phyloP scores from a whole-genome alignment of 1,139 yeast species.

The Geotrichum carabidarum region DNA sequence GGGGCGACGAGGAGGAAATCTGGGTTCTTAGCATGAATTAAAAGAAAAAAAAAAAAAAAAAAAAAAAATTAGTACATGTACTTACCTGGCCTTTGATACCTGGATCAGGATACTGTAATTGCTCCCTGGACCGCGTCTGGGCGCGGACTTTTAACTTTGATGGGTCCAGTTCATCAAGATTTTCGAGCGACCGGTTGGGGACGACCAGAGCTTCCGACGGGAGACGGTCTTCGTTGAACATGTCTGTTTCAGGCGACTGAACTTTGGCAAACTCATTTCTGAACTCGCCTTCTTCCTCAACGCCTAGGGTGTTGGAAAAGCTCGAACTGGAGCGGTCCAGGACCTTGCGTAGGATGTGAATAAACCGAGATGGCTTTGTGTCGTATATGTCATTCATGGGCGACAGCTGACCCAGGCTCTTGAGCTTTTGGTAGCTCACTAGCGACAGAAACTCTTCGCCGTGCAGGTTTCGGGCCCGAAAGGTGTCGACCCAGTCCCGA shows the following conservation, averaged over 20 bases:
- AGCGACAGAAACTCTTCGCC: slow-evolving; percentile 65
- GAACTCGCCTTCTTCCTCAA: slow-evolving; percentile 11
- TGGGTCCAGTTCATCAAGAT: slow-evolving; percentile 13
- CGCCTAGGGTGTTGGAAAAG: slow-evolving; percentile 16
- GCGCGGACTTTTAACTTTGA: slow-evolving; percentile 8
- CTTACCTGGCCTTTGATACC: slow-evolving; percentile 1
- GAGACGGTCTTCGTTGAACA: not conserved
- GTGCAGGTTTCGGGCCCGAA: slow-evolving; percentile 52
- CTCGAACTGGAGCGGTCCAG: slow-evolving; percentile 37
- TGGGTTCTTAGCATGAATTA: not conserved
- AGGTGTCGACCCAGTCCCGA: slow-evolving; percentile 63
- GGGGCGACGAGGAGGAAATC: slow-evolving; percentile 42
- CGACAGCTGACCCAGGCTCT: slow-evolving; percentile 39
- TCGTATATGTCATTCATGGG: slow-evolving; percentile 41
- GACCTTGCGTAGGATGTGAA: slow-evolving; percentile 47
- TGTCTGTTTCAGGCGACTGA: slow-evolving; percentile 1
- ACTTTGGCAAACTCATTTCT: slow-evolving; percentile 1
- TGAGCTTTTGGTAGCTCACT: slow-evolving; percentile 58
- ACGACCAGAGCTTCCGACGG: slow-evolving; percentile 1
- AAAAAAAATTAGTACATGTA: not conserved
- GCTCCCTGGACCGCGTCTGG: not conserved
- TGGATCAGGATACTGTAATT: too few relatives aligned
- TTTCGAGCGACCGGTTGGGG: slow-evolving; percentile 12
- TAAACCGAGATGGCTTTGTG: slow-evolving; percentile 53
- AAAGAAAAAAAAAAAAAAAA: not conserved